Percentiles rank a stretch among this genome's conserved stretches.
These are phyloP conservation scores for Suillus spraguei DNA, from an alignment of 768 basidiomycete genomes.

Conservation along the genomic window DNA sequence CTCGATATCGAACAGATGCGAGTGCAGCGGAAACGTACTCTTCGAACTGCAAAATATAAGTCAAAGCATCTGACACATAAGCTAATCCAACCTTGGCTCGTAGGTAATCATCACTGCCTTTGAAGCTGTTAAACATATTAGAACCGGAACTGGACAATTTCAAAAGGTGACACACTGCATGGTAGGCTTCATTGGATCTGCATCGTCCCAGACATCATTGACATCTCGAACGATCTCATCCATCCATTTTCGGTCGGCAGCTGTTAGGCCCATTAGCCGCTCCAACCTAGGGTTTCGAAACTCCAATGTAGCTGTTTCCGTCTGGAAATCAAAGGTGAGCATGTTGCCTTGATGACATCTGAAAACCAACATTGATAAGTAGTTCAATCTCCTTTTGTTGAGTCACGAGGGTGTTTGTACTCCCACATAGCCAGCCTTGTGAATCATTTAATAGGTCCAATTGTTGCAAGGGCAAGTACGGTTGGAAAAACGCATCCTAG, in stretches of 20 bases:
- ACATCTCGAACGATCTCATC: constrained; percentile 91
- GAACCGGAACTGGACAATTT: neutral
- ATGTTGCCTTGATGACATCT: neutral
- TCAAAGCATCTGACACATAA: neutral
- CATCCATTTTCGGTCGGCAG: constrained; percentile 98
- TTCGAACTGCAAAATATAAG: constrained; percentile 57
- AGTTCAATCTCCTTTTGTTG: constrained; percentile 92
- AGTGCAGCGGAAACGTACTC: constrained; percentile 92
- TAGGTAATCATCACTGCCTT: constrained; percentile 95
- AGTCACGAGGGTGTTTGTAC: constrained; percentile 93
- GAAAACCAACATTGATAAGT: constrained; percentile 73
- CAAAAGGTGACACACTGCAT: constrained; percentile 60
- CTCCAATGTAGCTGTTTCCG: constrained; percentile 85
- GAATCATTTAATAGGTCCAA: constrained; percentile 83
- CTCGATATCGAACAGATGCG: constrained; percentile 86
- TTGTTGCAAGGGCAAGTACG: constrained; percentile 95
- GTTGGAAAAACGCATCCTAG: constrained; percentile 95
- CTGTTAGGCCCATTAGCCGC: constrained; percentile 74
- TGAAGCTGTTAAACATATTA: constrained; percentile 57
- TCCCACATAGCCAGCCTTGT: constrained; percentile 88
- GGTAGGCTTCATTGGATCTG: constrained; percentile 55
- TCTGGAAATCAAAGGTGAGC: constrained; percentile 44
- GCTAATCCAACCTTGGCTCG: constrained; percentile 65
- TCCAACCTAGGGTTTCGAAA: constrained; percentile 85
- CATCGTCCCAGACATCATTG: constrained; percentile 75